Evolutionary conservation across 2,329 filamentous ascomycete genomes (phyloP), one percentile per base, ranked within the genome.

Genomic region (Aspergillus ibericus): DNA sequence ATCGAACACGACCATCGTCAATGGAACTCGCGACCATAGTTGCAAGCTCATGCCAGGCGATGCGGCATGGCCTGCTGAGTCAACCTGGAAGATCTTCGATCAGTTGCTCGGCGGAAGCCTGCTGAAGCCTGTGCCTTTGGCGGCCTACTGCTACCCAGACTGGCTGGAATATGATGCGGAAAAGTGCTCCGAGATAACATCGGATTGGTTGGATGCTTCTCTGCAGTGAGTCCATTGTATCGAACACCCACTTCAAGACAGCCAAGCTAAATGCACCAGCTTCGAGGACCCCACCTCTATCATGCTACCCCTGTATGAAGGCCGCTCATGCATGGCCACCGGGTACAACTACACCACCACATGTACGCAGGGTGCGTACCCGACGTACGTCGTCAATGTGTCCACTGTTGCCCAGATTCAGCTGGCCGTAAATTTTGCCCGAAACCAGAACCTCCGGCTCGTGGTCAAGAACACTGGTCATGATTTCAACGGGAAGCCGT

Each of bases 401-500:
- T 71, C 66, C 48, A 68, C 60, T 7, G 68, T 68, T 2, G 65
- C 63, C 10, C 68, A 77, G 56, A 70, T 72, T 54, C 72, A 72
- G 59, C 69, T 74, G 27, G 77, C 73, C 10, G 62, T 68, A 2
- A 66, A 66, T 18, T 65, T 67, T 54, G 61, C 63, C 18, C 68
- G 63, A n/a, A 66, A 72, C 46, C 58, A 67, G 5, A 67, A 67
- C 35, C 67, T 77, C 13, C 73, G 72, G 7, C 58, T 75, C 8
- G 70, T 70, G 5, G 68, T 77, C 18, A 80, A 78, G 63, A 80
- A 79, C 44, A 81, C 79, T 1, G 78, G 79, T 1, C 78, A 81
- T 60, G 78, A 80, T 61, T 82, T 79, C 56, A 75, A 73, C 29
- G 80, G 78, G 13, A 78, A 80, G 58, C 83, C 82, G 1, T 83